Evolutionary conservation across 2,329 filamentous ascomycete genomes (phyloP).

Genomic region (Aspergillus sp.): DNA sequence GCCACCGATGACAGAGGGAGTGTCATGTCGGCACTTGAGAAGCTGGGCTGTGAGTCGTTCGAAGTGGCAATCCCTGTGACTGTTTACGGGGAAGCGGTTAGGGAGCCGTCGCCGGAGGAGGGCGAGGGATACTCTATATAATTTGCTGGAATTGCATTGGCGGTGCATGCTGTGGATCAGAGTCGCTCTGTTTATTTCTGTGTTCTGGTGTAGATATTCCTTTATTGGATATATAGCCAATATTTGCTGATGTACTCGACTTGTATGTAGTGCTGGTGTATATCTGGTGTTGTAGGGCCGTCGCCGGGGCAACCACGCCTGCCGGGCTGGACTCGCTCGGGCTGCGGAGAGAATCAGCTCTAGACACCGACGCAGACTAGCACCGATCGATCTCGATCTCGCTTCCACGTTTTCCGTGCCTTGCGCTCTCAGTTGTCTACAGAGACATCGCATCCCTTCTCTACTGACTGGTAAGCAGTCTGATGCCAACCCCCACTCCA

Average conservation of each 20-base stretch:
- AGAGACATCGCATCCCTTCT: too few relatives aligned
- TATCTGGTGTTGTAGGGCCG: background rate
- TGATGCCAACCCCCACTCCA: too few relatives aligned
- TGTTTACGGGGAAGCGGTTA: slow-evolving; percentile 57
- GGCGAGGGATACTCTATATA: slow-evolving; percentile 33
- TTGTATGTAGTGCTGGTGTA: background rate
- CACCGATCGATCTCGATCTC: background rate
- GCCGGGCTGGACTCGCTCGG: background rate
- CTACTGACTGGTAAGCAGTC: too few relatives aligned
- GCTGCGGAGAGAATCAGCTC: background rate
- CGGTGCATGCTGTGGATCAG: too few relatives aligned
- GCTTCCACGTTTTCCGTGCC: too few relatives aligned
- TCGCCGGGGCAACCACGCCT: background rate
- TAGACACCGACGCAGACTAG: background rate
- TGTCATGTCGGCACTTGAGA: slow-evolving; percentile 68
- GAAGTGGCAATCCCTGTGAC: slow-evolving; percentile 76
- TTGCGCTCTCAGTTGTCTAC: too few relatives aligned
- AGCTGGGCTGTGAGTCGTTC: slow-evolving; percentile 76
- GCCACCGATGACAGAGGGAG: slow-evolving; percentile 69
- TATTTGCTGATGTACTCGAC: too few relatives aligned
- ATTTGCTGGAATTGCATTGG: slow-evolving; percentile 2
- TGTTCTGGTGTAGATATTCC: background rate
- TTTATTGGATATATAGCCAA: slow-evolving; percentile 1
- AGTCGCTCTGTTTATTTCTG: slow-evolving; percentile 2
- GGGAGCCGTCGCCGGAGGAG: slow-evolving; percentile 32